Conservation (phyloP, 768 basidiomycete genomes). For the Boletellus ananas region DNA sequence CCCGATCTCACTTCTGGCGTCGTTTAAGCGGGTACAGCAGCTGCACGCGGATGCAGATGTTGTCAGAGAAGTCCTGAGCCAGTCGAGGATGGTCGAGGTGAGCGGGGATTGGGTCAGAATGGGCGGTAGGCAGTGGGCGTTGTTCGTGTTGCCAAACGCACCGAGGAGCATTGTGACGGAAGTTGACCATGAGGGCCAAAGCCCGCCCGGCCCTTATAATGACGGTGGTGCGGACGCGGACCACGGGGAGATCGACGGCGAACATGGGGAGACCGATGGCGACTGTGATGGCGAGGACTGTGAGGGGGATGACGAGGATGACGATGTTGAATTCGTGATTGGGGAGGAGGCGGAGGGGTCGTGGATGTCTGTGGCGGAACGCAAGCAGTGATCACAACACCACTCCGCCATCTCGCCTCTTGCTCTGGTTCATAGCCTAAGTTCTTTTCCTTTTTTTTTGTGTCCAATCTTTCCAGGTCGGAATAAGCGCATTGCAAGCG, state of each 20-base stretch:
- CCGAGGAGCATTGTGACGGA: conserved; percentile 36
- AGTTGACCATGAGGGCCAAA: neutral
- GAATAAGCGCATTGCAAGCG: conserved; percentile 12
- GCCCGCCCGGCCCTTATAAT: neutral
- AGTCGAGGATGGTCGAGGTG: conserved; percentile 74
- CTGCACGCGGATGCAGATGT: conserved; percentile 57
- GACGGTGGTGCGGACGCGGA: conserved; percentile 3
- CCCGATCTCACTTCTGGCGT: conserved; percentile 71
- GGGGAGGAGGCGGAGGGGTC: conserved; percentile 41
- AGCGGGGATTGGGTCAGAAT: conserved; percentile 64
- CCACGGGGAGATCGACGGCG: conserved; percentile 12
- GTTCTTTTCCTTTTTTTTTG: conserved; percentile 1
- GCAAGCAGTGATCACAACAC: conserved; percentile 16
- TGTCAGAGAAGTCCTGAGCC: conserved; percentile 64
- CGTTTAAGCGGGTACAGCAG: conserved; percentile 78
- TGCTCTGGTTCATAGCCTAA: conserved; percentile 5
- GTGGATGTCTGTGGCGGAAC: conserved; percentile 35
- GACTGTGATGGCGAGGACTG: conserved; percentile 34
- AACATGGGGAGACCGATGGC: conserved; percentile 19
- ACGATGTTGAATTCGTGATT: conserved; percentile 73
- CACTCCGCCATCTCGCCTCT: neutral
- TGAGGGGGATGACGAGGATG: conserved; percentile 59
- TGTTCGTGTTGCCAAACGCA: conserved; percentile 59
- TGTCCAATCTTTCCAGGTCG: conserved; percentile 5
- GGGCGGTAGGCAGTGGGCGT: conserved; percentile 53